These are phyloP conservation scores for Ophiocordyceps sinensis DNA, from an alignment of 2,329 filamentous ascomycete species.

Conservation along the genomic window DNA sequence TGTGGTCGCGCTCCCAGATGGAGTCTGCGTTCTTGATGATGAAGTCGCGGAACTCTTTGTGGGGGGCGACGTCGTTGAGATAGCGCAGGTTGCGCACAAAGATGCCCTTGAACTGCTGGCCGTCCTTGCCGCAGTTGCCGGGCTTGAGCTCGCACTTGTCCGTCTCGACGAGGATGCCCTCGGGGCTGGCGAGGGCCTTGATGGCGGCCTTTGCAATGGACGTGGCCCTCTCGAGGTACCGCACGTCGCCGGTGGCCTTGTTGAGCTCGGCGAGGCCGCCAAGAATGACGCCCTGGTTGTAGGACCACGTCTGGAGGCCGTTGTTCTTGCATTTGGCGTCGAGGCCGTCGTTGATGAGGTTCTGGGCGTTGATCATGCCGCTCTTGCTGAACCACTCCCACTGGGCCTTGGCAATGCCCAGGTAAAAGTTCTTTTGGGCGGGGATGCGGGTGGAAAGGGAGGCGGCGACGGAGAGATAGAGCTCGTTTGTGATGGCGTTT, in stretches of 20 bases:
- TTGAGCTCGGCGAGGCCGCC: slow-evolving; percentile 38
- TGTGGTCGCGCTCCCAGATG: slow-evolving; percentile 47
- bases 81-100: slow-evolving; percentile 51
- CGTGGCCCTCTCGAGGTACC: slow-evolving; percentile 26
- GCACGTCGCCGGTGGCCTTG: slow-evolving; percentile 24
- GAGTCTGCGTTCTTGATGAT: slow-evolving; percentile 48
- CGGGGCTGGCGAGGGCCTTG: slow-evolving; percentile 22
- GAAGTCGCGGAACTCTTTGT: slow-evolving; percentile 34
- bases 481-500: slow-evolving; percentile 43
- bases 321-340: slow-evolving; percentile 34
- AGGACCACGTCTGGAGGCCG: slow-evolving; percentile 33
- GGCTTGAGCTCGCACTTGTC: slow-evolving; percentile 18
- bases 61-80: slow-evolving; percentile 36
- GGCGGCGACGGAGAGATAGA: slow-evolving; percentile 38
- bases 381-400: slow-evolving; percentile 38
- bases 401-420: slow-evolving; percentile 31
- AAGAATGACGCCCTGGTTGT: slow-evolving; percentile 45
- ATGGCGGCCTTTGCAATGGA: slow-evolving; percentile 40
- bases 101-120: slow-evolving; percentile 57
- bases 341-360: slow-evolving; percentile 40
- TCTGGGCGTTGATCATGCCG: slow-evolving; percentile 36
- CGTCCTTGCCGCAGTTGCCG: slow-evolving; percentile 30
- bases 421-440: slow-evolving; percentile 23
- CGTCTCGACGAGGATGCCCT: slow-evolving; percentile 29
- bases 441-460: slow-evolving; percentile 35